A percentile compares a stretch with the other conserved stretches of the same genome.
Conservation (phyloP, 2,329 filamentous ascomycete genomes). For the Cladosporium sp. region DNA sequence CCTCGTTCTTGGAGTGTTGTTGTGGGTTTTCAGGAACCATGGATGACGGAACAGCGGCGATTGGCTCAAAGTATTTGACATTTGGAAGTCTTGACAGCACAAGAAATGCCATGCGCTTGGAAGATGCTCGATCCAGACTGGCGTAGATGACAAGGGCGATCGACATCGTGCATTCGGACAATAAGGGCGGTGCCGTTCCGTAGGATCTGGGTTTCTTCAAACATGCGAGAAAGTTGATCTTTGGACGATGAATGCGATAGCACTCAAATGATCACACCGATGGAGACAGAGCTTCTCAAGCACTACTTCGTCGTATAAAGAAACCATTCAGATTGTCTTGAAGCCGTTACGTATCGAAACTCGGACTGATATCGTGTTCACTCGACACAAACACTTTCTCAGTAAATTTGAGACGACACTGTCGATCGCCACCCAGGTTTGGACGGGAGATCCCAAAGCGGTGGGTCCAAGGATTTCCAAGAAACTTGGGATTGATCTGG, state of each 20-base stretch:
- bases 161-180: not conserved
- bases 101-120: constrained; percentile 10
- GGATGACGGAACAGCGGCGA: not conserved
- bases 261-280: too few species aligned
- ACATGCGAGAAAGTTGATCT: not conserved
- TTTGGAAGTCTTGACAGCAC: not conserved
- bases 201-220: not conserved
- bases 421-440: not conserved
- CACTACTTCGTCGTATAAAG: too few species aligned
- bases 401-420: not conserved
- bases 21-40: constrained; percentile 3
- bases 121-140: not conserved
- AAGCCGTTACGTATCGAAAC: too few species aligned
- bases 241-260: too few species aligned
- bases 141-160: not conserved
- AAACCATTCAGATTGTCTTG: too few species aligned
- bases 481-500: not conserved
- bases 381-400: not conserved
- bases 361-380: too few species aligned
- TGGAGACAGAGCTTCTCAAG: too few species aligned
- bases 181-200: not conserved
- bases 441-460: constrained; percentile 2
- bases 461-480: constrained; percentile 6
- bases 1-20: not conserved
- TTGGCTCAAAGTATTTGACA: constrained; percentile 6